phyloP scores from a whole-genome alignment of 2,329 filamentous ascomycete species.

The Metarhizium sp. region DNA sequence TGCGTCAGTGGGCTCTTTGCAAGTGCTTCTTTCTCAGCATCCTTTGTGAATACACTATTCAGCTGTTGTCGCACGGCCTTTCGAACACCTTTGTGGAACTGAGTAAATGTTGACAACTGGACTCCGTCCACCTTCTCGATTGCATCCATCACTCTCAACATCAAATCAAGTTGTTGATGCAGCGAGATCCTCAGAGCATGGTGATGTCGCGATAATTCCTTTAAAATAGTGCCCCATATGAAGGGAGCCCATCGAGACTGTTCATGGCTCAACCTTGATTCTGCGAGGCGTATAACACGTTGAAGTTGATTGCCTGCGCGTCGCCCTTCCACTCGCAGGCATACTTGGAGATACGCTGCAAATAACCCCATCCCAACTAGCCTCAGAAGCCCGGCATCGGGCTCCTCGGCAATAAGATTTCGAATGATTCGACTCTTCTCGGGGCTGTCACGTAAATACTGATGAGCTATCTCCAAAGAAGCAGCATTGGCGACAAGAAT shows the following conservation, averaged over 20 bases:
- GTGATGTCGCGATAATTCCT: slow-evolving; percentile 21
- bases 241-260: slow-evolving; percentile 18
- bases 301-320: slow-evolving; percentile 16
- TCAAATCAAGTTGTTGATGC: slow-evolving; percentile 20
- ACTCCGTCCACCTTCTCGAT: slow-evolving; percentile 18
- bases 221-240: slow-evolving; percentile 25
- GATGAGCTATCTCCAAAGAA: slow-evolving; percentile 34
- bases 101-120: slow-evolving; percentile 10
- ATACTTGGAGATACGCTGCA: slow-evolving; percentile 36
- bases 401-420: slow-evolving; percentile 13
- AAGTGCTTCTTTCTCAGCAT: background rate
- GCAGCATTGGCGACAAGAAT: slow-evolving; percentile 46
- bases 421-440: slow-evolving; percentile 6
- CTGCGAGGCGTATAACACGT: slow-evolving; percentile 21
- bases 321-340: slow-evolving; percentile 13
- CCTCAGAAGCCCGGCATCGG: slow-evolving; percentile 15
- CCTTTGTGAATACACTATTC: slow-evolving; percentile 8
- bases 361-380: slow-evolving; percentile 28
- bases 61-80: slow-evolving; percentile 15
- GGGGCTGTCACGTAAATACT: slow-evolving; percentile 39
- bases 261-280: slow-evolving; percentile 14
- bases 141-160: slow-evolving; percentile 16
- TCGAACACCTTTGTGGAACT: slow-evolving; percentile 14
- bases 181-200: slow-evolving; percentile 16
- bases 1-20: background rate